A percentile compares a stretch with the other conserved stretches of the same genome.
Conservation (phyloP, 352 stramenopile species). For the Globisporangium echinulatum region DNA sequence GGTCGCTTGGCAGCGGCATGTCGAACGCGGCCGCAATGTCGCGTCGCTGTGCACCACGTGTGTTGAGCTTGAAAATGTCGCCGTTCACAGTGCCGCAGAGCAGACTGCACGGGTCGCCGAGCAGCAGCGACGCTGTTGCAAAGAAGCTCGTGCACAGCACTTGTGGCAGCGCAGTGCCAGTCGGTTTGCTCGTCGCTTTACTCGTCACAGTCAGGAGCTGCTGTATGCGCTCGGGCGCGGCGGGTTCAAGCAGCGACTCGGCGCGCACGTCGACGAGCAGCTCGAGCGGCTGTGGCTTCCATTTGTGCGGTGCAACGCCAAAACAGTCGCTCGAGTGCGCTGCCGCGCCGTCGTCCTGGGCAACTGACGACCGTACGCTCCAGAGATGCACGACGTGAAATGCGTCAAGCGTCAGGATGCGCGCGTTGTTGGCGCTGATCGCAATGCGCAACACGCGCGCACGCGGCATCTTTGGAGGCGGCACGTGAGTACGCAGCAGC, state of each 20-base stretch:
- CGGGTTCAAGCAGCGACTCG: conserved; percentile 15
- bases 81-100: conserved; percentile 24
- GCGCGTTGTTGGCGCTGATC: conserved; percentile 11
- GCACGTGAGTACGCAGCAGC: conserved; percentile 16
- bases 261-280: conserved; percentile 19
- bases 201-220: conserved; percentile 6
- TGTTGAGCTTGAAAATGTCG: conserved; percentile 32
- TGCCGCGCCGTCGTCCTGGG: not conserved
- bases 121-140: conserved; percentile 13
- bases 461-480: conserved; percentile 18
- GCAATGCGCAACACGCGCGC: conserved; percentile 22
- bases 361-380: conserved; percentile 11
- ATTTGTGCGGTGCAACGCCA: conserved; percentile 19
- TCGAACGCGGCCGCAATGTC: conserved; percentile 29
- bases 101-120: conserved; percentile 14
- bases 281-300: conserved; percentile 24
- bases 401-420: conserved; percentile 20
- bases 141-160: conserved; percentile 19
- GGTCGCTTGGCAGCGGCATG: conserved; percentile 7
- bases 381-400: conserved; percentile 22
- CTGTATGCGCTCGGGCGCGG: conserved; percentile 16
- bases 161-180: not conserved
- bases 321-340: conserved; percentile 36
- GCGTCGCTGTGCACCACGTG: not conserved
- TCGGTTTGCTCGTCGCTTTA: not conserved